Conservation (phyloP, 495 filamentous ascomycete species). For the Bacidia rubella region DNA sequence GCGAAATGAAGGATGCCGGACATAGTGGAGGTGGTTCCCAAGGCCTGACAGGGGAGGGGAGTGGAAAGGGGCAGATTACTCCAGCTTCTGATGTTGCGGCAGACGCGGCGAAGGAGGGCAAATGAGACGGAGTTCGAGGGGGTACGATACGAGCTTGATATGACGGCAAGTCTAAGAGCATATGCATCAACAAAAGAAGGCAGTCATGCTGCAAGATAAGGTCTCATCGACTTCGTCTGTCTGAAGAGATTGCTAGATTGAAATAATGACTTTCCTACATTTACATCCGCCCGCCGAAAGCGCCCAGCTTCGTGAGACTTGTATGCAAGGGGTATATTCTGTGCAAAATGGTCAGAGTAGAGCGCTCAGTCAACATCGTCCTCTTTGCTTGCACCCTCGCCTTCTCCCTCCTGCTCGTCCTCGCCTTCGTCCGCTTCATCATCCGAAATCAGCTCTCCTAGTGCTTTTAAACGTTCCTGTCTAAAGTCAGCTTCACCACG, state of each 20-base stretch:
- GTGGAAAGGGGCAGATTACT: slow-evolving; percentile 15
- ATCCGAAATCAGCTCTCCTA: slow-evolving; percentile 66
- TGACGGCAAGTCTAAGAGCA: too few relatives aligned
- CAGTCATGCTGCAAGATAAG: too few relatives aligned
- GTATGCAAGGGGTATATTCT: not conserved
- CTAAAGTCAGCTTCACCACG: slow-evolving; percentile 17
- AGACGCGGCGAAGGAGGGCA: not conserved
- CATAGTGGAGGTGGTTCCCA: slow-evolving; percentile 15
- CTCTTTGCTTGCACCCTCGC: slow-evolving; percentile 25
- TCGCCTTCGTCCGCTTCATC: slow-evolving; percentile 61
- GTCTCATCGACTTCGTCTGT: too few relatives aligned
- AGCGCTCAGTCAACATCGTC: slow-evolving; percentile 15
- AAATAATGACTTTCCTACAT: too few relatives aligned
- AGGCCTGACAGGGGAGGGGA: slow-evolving; percentile 22
- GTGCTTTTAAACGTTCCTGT: slow-evolving; percentile 56
- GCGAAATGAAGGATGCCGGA: slow-evolving; percentile 16
- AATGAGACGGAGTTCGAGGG: not conserved
- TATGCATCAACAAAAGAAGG: too few relatives aligned
- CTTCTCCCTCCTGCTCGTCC: slow-evolving; percentile 46
- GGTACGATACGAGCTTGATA: too few relatives aligned
- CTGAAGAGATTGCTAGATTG: too few relatives aligned
- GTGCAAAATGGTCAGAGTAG: not conserved
- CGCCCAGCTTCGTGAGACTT: too few relatives aligned
- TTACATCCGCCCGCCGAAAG: too few relatives aligned
- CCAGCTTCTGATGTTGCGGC: slow-evolving; percentile 4